Percentiles rank a stretch among this genome's conserved stretches.
Evolutionary conservation across 768 basidiomycete species (phyloP).

Genomic region (Myochromella boudieri): DNA sequence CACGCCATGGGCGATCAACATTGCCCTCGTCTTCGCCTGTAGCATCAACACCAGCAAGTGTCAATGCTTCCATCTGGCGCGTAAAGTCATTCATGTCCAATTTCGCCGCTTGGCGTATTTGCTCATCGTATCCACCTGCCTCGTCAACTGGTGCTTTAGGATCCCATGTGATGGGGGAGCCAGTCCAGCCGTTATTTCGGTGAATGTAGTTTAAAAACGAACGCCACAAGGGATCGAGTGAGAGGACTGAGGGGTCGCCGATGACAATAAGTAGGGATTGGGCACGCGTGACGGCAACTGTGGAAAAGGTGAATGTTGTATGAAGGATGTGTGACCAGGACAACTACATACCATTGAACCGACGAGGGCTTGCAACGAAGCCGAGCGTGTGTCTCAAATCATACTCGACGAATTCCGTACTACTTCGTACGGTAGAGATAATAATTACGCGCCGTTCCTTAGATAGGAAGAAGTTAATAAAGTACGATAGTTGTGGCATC

Average conservation of each 20-base stretch:
- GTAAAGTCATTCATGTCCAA: constrained; percentile 35
- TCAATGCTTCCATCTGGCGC: constrained; percentile 26
- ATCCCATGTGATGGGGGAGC: constrained; percentile 38
- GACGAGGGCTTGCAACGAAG: constrained; percentile 54
- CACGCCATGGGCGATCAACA: constrained; percentile 22
- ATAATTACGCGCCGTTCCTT: constrained; percentile 60
- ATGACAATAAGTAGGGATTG: constrained; percentile 63
- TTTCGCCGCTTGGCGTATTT: constrained; percentile 21
- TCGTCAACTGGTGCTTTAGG: constrained; percentile 20
- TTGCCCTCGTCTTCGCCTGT: constrained; percentile 13
- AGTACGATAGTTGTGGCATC: background rate
- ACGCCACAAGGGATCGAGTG: constrained; percentile 60
- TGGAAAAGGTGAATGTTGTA: background rate
- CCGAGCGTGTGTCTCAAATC: constrained; percentile 57
- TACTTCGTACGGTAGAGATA: constrained; percentile 59
- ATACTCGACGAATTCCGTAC: constrained; percentile 44
- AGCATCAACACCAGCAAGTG: constrained; percentile 17
- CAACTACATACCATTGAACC: constrained; percentile 53
- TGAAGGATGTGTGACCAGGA: background rate
- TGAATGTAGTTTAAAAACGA: constrained; percentile 59
- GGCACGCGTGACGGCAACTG: constrained; percentile 68
- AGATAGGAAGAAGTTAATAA: constrained; percentile 29
- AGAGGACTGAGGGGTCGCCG: constrained; percentile 58
- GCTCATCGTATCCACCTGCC: constrained; percentile 21
- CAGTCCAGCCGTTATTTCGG: constrained; percentile 51